Base-by-base conservation (phyloP, 2,329 filamentous ascomycete genomes). In the Diaporthe aspalathi region DNA sequence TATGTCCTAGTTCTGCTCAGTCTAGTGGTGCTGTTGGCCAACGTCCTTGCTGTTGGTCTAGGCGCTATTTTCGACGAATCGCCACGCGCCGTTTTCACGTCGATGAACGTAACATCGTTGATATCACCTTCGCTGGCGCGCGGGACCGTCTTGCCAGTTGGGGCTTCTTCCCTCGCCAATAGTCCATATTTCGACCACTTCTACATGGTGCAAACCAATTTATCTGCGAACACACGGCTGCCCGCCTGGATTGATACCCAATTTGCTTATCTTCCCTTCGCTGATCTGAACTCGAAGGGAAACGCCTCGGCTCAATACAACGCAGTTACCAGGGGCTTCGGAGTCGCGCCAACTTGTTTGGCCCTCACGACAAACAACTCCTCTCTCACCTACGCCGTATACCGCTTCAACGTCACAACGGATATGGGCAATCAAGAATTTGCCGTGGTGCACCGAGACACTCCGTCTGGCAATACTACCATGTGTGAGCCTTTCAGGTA, bases 11-110 rank as follows among this genome's bases (percentile, higher is more conserved):
- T 78, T 0, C 53, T 81, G 0, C 79, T 91, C 0, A 89, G 88
- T 68, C 6, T 78, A 0, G 83, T 87, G 69, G 82, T 86, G 0
- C 71, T 91, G 0, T 76, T 89, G 0, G 82, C 85, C 0, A 90
- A 91, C 57, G 60, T 90, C 0, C 80, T 91, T 0, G 84, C 88
- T 0, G 81, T 91, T 2, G 82, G 86, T 0, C 79, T 91, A 0
- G 81, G 85, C 68, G 85, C 84, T 0, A 72, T 91, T 0, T 87
- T 91, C 68, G 80, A 84, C 27, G 83, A 88, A 16, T 66, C 72
- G 0, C 69, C 73, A 0, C 69, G 72, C 0, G 35, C 38, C 0
- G 72, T 72, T 0, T 49, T 32, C 0, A 74, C 77, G 14, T 12
- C 66, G 0, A 65, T 66, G 2, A 35, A 77, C 0, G 66, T 79